Evolutionary conservation across 2,329 filamentous ascomycete species (phyloP), one percentile per base, ranked within the genome.

Genomic region (Ascochyta koolunga): DNA sequence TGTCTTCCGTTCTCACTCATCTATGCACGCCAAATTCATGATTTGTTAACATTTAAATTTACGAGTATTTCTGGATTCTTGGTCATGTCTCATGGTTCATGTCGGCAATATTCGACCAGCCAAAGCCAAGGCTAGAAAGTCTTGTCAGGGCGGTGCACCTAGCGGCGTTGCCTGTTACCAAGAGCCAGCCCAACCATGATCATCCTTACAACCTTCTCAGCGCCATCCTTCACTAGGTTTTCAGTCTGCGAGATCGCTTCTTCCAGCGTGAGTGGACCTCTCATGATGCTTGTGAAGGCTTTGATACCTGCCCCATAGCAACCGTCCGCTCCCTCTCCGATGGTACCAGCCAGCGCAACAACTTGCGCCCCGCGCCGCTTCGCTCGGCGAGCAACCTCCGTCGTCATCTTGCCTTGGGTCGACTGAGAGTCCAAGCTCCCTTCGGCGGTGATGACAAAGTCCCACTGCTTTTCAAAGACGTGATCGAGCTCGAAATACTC

Each of bases 371-470:
- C 75, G 54, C 75, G 75, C 45, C 69, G 68, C 61, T 78, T 79
- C 3, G 81, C 81, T 9, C 79, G 74, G 46, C 75, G 69, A 9
- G 80, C 81, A 22, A 84, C 76, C 62, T 83, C 81, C 3, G 77
- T 80, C 8, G 82, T 81, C 58, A 83, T 82, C 62, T 83, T 83
- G 2, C 81, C 82, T 37, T 75, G 70, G 0, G 80, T 77, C 0
- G 80, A 82, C 58, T 83, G 81, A 39, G 76, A 74, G 57, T 83
- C 82, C 15, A 83, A 75, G 9, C 79, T 79, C 0, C 82, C 81
- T 60, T 84, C 82, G 1, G 80, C 81, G 0, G 81, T 83, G 57
- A 83, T 72, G 0, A 83, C 79, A 7, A 83, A 72, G 52, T 83
- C 78, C 58, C 78, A 81, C 19, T 62, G 58, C 24, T 77, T 65